A percentile compares a stretch with the other conserved stretches of the same genome.
These are phyloP conservation scores for Phytophthora crassamura DNA, from an alignment of 352 stramenopile species.

Conservation along the genomic window DNA sequence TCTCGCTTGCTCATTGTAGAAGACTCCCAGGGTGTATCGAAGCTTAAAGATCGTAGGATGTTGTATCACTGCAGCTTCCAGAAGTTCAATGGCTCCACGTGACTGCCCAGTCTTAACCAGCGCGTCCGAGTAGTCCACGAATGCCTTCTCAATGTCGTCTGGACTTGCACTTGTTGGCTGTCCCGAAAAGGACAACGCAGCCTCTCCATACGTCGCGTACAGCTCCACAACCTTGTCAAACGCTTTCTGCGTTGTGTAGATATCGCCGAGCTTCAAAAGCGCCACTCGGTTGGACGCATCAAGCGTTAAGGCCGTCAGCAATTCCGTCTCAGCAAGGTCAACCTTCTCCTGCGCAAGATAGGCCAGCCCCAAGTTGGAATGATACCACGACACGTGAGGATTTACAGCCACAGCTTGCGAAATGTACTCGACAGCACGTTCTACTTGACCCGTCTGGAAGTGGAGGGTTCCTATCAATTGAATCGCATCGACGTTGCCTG, in stretches of 20 bases:
- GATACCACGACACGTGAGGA: constrained; percentile 42
- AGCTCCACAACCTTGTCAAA: constrained; percentile 34
- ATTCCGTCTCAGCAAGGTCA: constrained; percentile 26
- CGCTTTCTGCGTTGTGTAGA: constrained; percentile 27
- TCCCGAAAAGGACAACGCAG: constrained; percentile 10
- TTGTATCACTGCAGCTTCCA: constrained; percentile 29
- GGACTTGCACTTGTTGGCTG: not conserved
- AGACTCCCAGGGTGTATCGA: constrained; percentile 60
- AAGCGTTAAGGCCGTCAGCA: constrained; percentile 23
- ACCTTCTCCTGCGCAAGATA: constrained; percentile 19
- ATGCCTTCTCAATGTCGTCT: constrained; percentile 41
- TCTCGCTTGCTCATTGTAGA: constrained; percentile 41
- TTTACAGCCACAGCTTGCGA: constrained; percentile 18
- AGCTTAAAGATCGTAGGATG: constrained; percentile 47
- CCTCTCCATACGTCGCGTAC: constrained; percentile 33
- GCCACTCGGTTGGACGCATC: constrained; percentile 24
- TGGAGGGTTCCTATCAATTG: constrained; percentile 57
- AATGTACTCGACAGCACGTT: constrained; percentile 29
- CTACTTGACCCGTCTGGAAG: constrained; percentile 29
- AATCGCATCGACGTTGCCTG: constrained; percentile 41
- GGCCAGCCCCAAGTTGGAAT: constrained; percentile 35
- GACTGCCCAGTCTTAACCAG: constrained; percentile 30
- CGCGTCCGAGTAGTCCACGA: constrained; percentile 52
- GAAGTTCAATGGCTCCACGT: constrained; percentile 43
- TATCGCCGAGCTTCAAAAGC: constrained; percentile 23